Base-by-base conservation (phyloP, 495 filamentous ascomycete genomes). In the Thermothielavioides terrestris region DNA sequence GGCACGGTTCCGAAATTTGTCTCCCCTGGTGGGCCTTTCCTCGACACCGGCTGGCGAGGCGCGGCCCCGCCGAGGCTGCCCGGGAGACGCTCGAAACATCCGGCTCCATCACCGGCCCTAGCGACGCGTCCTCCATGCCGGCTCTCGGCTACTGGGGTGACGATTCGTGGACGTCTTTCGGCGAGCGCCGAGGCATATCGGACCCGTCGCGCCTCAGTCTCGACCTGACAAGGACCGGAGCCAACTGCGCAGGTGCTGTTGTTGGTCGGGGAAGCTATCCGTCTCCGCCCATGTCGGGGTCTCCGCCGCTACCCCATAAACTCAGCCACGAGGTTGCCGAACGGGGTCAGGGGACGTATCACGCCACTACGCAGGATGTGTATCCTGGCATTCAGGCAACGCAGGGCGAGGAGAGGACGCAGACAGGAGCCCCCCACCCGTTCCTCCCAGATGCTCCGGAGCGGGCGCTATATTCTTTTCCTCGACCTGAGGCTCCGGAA, bases 231-330 rank as follows among this genome's bases (percentile, higher is more conserved):
- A 77, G 80, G 75, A 73, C 77, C 65, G 70, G 74, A 74, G 73
- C 75, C 79, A 82, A 79, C 77, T 78, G 77, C 67, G 80, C 76
- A 72, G 76, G 75, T 75, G 71, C 67, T 79, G 74, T 72, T 79
- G 77, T 72, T 79, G 77, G 69, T 61, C 73, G 64, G 58, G 74
- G 77, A 79, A 81, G 81, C 67, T 79, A 84, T 68, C 78, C 80
- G 71, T 84, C 82, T 76, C 83, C 83, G 78, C 82, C 83, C 78
- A 90, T 90, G 86, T 88, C 86, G 78, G 81, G 82, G 67, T 84
- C 83, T 72, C 81, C 82, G 66, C 78, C 77, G 68, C 74, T 76
- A 58, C 80, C 83, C 69, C 75, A 74, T 65, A 82, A 84, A 71
- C 69, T 73, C 67, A 79, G 70, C 66, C 75, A 68, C 69, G 77